phyloP scores from a whole-genome alignment of 495 filamentous ascomycete genomes.

The Trichoderma erinaceum region DNA sequence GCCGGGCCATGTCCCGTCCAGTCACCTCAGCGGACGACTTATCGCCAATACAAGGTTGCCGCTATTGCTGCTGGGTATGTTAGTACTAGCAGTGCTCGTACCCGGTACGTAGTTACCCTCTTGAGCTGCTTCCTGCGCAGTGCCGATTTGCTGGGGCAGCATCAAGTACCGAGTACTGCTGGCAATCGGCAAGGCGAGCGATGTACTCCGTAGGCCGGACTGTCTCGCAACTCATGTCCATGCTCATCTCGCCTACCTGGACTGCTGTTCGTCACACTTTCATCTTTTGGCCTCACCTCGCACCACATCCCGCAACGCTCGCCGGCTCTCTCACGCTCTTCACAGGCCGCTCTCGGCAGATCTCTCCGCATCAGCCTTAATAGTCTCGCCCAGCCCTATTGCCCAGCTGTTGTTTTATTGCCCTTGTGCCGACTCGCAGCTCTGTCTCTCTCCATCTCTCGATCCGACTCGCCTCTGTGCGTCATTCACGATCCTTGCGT shows the following conservation, averaged over 20 bases:
- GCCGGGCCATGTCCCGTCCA: neutral
- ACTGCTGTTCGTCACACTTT: conserved; percentile 8
- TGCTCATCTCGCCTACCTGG: conserved; percentile 8
- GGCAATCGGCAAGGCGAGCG: neutral
- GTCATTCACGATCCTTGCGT: neutral
- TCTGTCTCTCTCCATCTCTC: neutral
- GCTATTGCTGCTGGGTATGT: too few relatives aligned
- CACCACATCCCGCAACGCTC: neutral
- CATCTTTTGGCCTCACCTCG: conserved; percentile 5
- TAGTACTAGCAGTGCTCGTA: too few relatives aligned
- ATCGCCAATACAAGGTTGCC: neutral
- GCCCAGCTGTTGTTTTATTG: neutral
- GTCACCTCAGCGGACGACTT: neutral
- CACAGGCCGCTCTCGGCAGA: neutral
- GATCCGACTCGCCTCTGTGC: neutral
- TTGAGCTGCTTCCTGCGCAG: too few relatives aligned
- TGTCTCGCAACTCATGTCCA: neutral
- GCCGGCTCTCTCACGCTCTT: neutral
- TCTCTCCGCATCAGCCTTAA: neutral
- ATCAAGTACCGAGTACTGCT: neutral
- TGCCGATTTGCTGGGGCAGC: too few relatives aligned
- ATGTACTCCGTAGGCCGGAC: neutral
- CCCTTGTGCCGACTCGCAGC: neutral
- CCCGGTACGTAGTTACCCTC: too few relatives aligned
- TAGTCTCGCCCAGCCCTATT: neutral